Conservation (phyloP, 2,329 filamentous ascomycete genomes). For the Colletotrichum tofieldiae region DNA sequence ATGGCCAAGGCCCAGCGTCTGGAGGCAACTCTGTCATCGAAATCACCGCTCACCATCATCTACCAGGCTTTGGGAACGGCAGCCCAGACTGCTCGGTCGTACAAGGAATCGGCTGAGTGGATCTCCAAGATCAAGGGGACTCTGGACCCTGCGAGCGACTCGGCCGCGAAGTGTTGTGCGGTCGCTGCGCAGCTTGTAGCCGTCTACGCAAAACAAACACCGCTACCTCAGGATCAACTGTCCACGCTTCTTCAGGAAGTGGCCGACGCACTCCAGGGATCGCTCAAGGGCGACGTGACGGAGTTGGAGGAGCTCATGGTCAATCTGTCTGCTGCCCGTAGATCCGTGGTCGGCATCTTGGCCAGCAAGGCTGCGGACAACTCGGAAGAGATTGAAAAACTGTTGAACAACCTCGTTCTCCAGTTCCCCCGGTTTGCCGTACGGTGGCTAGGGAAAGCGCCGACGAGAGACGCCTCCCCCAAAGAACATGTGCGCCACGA, state of each 20-base stretch:
- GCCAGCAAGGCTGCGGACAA: slow-evolving; percentile 11
- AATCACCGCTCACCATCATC: slow-evolving; percentile 62
- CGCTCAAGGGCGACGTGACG: slow-evolving; percentile 70
- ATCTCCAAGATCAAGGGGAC: slow-evolving; percentile 61
- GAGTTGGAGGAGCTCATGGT: slow-evolving; percentile 75
- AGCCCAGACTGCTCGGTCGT: slow-evolving; percentile 61
- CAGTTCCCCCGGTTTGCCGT: slow-evolving; percentile 73
- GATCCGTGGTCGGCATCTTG: slow-evolving; percentile 67
- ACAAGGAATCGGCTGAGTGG: slow-evolving; percentile 71
- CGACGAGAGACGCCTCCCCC: slow-evolving; percentile 64
- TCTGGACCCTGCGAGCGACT: slow-evolving; percentile 58
- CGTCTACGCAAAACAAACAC: slow-evolving; percentile 64
- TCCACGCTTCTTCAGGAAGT: slow-evolving; percentile 64
- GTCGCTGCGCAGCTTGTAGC: slow-evolving; percentile 70
- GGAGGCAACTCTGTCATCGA: slow-evolving; percentile 55
- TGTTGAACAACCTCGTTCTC: slow-evolving; percentile 71
- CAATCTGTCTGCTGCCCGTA: slow-evolving; percentile 70
- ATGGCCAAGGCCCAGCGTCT: slow-evolving; percentile 54
- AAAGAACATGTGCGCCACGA: slow-evolving; percentile 75
- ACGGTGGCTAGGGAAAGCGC: slow-evolving; percentile 74
- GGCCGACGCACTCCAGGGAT: slow-evolving; percentile 69
- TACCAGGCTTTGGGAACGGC: slow-evolving; percentile 69
- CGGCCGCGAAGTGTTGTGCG: slow-evolving; percentile 66
- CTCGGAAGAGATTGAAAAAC: slow-evolving; percentile 47
- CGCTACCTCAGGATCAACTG: slow-evolving; percentile 53